Evolutionary conservation across 805 yeast species (phyloP).

Genomic region (Monosporozyma aquatica): DNA sequence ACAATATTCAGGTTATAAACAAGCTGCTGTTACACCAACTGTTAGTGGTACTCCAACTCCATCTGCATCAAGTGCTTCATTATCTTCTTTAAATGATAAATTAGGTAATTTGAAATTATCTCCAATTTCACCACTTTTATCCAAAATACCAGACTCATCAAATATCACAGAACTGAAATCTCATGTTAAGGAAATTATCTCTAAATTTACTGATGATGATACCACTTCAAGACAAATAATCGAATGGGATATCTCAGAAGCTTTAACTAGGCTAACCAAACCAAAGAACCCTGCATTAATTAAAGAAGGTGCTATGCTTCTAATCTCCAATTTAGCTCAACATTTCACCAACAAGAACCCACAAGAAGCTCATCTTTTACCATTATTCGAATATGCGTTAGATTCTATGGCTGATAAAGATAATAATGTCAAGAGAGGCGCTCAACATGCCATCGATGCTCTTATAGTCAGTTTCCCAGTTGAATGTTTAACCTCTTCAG

Average conservation of each 20-base stretch:
- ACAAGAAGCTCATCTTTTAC: constrained; percentile 62
- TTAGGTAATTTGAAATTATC: constrained; percentile 53
- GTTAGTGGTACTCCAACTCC: constrained; percentile 32
- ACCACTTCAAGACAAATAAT: constrained; percentile 34
- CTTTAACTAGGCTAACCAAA: constrained; percentile 56
- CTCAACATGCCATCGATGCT: constrained; percentile 68
- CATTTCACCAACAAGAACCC: constrained; percentile 62
- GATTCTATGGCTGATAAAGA: constrained; percentile 84
- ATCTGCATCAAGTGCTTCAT: constrained; percentile 58
- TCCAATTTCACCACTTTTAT: constrained; percentile 56
- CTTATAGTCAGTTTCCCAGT: constrained; percentile 61
- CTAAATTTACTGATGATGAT: constrained; percentile 33
- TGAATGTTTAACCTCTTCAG: constrained; percentile 67
- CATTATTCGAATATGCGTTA: constrained; percentile 51
- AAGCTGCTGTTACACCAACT: constrained; percentile 31
- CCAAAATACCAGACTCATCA: constrained; percentile 24
- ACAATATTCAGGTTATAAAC: constrained; percentile 23
- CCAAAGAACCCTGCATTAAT: constrained; percentile 64
- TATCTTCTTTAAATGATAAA: constrained; percentile 64
- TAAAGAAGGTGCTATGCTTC: constrained; percentile 66
- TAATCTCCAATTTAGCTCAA: constrained; percentile 50
- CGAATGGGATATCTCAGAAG: constrained; percentile 59
- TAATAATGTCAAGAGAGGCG: constrained; percentile 73
- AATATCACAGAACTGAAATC: constrained; percentile 32
- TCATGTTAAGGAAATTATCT: constrained; percentile 36